Evolutionary conservation across 2,329 filamentous ascomycete species (phyloP), one percentile per base, ranked within the genome.

Genomic region (Fusarium sarcochroum): DNA sequence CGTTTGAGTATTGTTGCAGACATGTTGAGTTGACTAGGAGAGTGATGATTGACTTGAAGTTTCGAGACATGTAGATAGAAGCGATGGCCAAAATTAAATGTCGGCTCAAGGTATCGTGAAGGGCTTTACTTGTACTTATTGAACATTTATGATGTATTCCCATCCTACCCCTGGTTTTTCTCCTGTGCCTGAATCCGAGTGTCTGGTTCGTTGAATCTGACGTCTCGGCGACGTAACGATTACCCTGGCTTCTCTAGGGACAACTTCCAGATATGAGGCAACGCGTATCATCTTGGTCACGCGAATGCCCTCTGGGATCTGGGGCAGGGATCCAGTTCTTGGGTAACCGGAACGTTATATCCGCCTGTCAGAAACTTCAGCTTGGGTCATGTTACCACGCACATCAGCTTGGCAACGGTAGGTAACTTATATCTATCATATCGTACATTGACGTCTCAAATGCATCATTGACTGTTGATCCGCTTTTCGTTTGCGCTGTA

Each of bases 161-260:
- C 10, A 6, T 30, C 27, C 10, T 30, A 10, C 27, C 27, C 27
- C 27, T 30, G 27, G 3, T 30, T 11, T 30, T 30, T 1, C 49
- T 13, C 20, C 6, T 25, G 6, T 21, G 18, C 4, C 17, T n/a
- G 32, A 35, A 9, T 14, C 17, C 23, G 21, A 11, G 2, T 20
- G 35, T 27, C 48, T 48, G 32, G 21, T 54, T 60, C n/a, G 25
- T 23, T 8, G 7, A 7, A 38, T 40, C 45, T 66, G 54, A 66
- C 54, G 60, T 65, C 5, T 42, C 32, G 2, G 13, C 40, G 45
- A 66, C 63, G 60, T 66, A 60, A 60, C 15, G 10, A 65, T 65
- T 65, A 65, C 55, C 23, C 18, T 11, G 34, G 6, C 1, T 5
- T 20, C 20, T 23, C 34, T 15, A n/a, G 20, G 15, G 6, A 25